Conservation (phyloP, 2,329 filamentous ascomycete genomes). For the Alternaria brassicae region DNA sequence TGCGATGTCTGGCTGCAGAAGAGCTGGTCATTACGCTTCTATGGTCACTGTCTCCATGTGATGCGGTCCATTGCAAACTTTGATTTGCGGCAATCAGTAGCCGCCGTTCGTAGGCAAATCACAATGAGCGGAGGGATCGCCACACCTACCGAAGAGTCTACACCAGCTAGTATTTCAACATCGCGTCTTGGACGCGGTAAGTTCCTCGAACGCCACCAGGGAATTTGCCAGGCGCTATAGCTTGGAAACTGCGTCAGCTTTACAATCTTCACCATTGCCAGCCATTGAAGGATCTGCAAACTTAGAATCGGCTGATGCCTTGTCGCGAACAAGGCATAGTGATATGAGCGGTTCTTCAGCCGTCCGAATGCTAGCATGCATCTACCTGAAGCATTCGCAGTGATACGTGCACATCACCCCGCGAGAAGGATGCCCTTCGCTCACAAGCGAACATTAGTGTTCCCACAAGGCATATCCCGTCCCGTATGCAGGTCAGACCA, state of each 20-base stretch:
- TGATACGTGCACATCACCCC: conserved; percentile 11
- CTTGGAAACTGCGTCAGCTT: conserved; percentile 4
- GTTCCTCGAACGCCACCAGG: not conserved
- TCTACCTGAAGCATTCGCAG: not conserved
- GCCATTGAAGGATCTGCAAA: not conserved
- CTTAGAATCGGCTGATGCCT: not conserved
- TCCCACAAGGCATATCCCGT: conserved; percentile 12
- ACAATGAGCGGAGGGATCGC: conserved; percentile 23
- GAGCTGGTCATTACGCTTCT: not conserved
- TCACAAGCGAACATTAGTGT: conserved; percentile 1
- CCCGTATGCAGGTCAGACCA: conserved; percentile 18
- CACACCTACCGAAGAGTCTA: conserved; percentile 17
- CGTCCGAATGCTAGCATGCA: not conserved
- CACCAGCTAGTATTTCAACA: not conserved
- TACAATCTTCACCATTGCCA: not conserved
- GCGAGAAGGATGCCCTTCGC: conserved; percentile 6
- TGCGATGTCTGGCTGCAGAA: not conserved
- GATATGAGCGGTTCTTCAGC: not conserved
- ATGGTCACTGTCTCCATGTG: not conserved
- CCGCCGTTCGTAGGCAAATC: conserved; percentile 16
- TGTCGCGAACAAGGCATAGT: not conserved
- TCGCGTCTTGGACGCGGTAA: not conserved
- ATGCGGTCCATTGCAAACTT: not conserved
- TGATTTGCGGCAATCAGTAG: not conserved
- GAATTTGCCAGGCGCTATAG: conserved; percentile 3